Evolutionary conservation across 1,284 basidiomycete genomes (phyloP), one percentile per base, ranked within the genome.

Genomic region (Mycena sp.): DNA sequence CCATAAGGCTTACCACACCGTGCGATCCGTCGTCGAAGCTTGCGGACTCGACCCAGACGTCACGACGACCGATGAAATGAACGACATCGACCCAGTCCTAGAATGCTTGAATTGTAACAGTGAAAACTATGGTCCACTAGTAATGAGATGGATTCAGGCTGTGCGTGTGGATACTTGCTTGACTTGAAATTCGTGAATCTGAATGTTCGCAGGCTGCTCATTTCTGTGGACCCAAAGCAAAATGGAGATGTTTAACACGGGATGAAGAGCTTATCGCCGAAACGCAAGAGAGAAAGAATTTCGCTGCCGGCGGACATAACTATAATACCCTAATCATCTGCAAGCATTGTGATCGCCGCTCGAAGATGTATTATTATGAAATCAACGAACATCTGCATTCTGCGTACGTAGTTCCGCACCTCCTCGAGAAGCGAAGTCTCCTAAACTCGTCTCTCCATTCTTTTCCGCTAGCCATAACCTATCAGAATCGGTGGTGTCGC

Each of bases 31-130:
- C 16, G 25, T 66, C 19, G 19, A 51, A 4, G 61, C 61, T 7
- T 66, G 64, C n/a, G 61, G 52, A 35, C 32, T 66, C 3, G 64
- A 66, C 48, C 61, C 64, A 30, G 51, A 53, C 16, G 61, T 59
- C 1, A 59, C 61, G 6, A 63, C 61, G 0, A 10, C 21, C 19
- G 17, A 32, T n/a, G 61, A 66, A 25, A 55, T 64, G 62, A 29
- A 64, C 28, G 62, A 64, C 26, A 59, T 64, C 14, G 43, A 64
- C 23, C 62, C 62, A 7, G 40, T 28, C 2, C 10, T 64, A 9
- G 62, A 64, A 46, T 64, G 62, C 23, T 21, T 64, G 51, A 50
- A 43, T 52, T 64, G 62, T 32, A 19, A 16, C 16, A 2, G 43
- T 25, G 51, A 44, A 11, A 16, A 23, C 1, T 12, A 9, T 9